Evolutionary conservation across 805 yeast genomes (phyloP).

Genomic region (Candida vaughaniae): DNA sequence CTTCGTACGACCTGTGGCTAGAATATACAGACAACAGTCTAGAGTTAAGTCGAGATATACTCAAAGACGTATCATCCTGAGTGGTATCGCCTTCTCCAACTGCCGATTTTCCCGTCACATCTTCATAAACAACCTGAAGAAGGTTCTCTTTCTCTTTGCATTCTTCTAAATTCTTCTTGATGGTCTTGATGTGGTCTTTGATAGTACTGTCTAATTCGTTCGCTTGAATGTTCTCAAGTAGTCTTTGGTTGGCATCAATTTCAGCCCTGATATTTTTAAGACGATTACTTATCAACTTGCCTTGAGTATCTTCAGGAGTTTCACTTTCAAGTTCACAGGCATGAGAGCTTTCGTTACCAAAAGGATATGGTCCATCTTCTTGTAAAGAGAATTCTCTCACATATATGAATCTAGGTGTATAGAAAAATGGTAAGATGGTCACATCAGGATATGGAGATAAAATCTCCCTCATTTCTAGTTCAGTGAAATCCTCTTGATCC

Average conservation of each 20-base stretch:
- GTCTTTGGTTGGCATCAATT: conserved; percentile 26
- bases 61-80: conserved; percentile 2
- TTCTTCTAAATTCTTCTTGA: conserved; percentile 9
- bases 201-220: conserved; percentile 15
- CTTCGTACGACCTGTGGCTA: conserved; percentile 24
- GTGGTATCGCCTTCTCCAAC: conserved; percentile 5
- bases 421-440: conserved; percentile 45
- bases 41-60: conserved; percentile 14
- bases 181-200: conserved; percentile 10
- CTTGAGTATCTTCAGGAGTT: conserved; percentile 58
- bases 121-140: conserved; percentile 24
- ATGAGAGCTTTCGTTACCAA: conserved; percentile 64
- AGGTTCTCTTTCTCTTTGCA: conserved; percentile 23
- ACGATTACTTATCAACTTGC: conserved; percentile 34
- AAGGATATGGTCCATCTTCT: conserved; percentile 50
- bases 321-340: conserved; percentile 56
- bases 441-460: conserved; percentile 43
- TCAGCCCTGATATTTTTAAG: conserved; percentile 20
- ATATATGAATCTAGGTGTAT: conserved; percentile 60
- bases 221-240: conserved; percentile 9
- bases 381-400: conserved; percentile 51
- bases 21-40: conserved; percentile 29
- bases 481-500: conserved; percentile 74
- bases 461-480: conserved; percentile 53
- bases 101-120: conserved; percentile 14